A percentile compares a stretch with the other conserved stretches of the same genome.
These are phyloP conservation scores for Apiotrichum akiyoshidainum DNA, from an alignment of 1,284 basidiomycete species.

Conservation along the genomic window DNA sequence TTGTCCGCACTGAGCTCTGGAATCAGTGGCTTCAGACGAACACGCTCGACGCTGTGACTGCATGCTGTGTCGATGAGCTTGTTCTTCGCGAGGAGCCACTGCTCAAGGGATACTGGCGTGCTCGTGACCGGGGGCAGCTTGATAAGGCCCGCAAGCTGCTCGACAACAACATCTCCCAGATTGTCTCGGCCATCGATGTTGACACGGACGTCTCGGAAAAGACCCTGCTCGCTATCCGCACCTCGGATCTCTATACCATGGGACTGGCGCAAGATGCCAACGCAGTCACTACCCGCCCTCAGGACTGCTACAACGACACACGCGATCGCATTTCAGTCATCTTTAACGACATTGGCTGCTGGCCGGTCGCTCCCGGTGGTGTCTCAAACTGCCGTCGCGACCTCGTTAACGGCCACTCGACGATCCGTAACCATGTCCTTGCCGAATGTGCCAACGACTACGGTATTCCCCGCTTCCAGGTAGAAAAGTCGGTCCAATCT, in stretches of 20 bases:
- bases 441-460: constrained; percentile 20
- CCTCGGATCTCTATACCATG: constrained; percentile 17
- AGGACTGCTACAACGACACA: constrained; percentile 18
- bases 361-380: constrained; percentile 15
- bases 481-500: constrained; percentile 14
- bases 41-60: constrained; percentile 14
- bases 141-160: constrained; percentile 3
- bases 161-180: constrained; percentile 12
- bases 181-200: constrained; percentile 13
- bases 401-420: constrained; percentile 15
- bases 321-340: constrained; percentile 14
- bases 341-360: constrained; percentile 16
- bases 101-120: constrained; percentile 11
- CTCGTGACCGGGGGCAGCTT: constrained; percentile 11
- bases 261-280: constrained; percentile 15
- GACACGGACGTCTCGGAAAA: constrained; percentile 13
- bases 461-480: constrained; percentile 16
- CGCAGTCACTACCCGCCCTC: constrained; percentile 8
- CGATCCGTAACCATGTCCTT: constrained; percentile 17
- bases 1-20: constrained; percentile 16
- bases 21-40: constrained; percentile 9
- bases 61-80: constrained; percentile 16
- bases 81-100: constrained; percentile 14
- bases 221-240: constrained; percentile 14
- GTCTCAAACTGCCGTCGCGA: constrained; percentile 19